Evolutionary conservation across 176 grass and related monocot genomes (phyloP).

Genomic region (Hyparrhenia diplandra): DNA sequence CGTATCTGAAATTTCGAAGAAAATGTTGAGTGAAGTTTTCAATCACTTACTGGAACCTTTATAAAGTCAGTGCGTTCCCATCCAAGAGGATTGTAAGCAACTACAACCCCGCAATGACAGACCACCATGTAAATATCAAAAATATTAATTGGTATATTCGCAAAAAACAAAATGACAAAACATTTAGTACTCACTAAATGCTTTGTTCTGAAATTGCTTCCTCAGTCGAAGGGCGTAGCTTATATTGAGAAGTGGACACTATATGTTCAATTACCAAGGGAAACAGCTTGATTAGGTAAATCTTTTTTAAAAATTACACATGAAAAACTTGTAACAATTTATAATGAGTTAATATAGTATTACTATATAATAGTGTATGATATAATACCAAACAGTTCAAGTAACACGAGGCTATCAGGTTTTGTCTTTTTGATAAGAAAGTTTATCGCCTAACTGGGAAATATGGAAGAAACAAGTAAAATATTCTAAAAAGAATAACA

Average conservation of each 20-base stretch:
- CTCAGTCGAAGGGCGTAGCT: slow-evolving; percentile 91
- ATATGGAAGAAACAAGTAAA: background rate
- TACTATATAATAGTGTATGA: too few relatives aligned
- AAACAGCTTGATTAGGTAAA: slow-evolving; percentile 3
- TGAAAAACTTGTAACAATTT: background rate
- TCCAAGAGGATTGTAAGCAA: slow-evolving; percentile 79
- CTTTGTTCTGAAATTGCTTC: slow-evolving; percentile 50
- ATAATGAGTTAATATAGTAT: background rate
- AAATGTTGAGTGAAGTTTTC: background rate
- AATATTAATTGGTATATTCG: background rate
- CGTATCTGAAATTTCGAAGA: too few relatives aligned
- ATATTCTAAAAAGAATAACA: background rate
- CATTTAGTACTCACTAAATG: slow-evolving; percentile 53
- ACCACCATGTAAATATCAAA: background rate
- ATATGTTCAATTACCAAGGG: slow-evolving; percentile 9
- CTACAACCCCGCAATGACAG: slow-evolving; percentile 47
- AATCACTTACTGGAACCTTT: slow-evolving; percentile 56
- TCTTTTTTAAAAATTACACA: background rate
- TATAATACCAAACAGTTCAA: too few relatives aligned
- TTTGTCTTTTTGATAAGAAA: too few relatives aligned
- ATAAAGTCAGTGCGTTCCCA: slow-evolving; percentile 65
- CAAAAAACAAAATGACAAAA: slow-evolving; percentile 16
- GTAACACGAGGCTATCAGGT: too few relatives aligned
- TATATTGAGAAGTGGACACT: slow-evolving; percentile 94
- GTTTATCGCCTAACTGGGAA: background rate